phyloP scores from a whole-genome alignment of 1,284 basidiomycete species.

The Cryptococcus floricola region DNA sequence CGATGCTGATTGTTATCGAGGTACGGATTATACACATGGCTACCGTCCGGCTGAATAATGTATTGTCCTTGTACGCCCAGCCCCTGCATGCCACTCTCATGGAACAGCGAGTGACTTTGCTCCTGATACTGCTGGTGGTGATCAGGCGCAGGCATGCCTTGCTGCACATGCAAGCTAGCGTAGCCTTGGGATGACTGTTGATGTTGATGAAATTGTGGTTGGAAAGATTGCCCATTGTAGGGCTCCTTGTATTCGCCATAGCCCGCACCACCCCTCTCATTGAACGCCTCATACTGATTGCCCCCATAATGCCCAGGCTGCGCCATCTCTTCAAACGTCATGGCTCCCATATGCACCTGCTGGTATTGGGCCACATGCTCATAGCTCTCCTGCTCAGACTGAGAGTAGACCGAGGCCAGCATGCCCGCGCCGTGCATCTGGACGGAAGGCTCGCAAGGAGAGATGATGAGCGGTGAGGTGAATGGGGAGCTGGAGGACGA shows the following conservation, averaged over 20 bases:
- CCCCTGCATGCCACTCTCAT: neutral
- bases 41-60: constrained; percentile 18
- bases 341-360: too few species aligned
- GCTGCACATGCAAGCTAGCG: neutral
- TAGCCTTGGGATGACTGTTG: neutral
- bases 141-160: too few species aligned
- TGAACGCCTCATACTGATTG: too few species aligned
- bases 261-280: too few species aligned
- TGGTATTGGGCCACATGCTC: too few species aligned
- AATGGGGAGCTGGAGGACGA: neutral
- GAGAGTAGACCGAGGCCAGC: neutral
- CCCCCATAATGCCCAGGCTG: too few species aligned
- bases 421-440: neutral
- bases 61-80: constrained; percentile 11
- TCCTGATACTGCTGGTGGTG: neutral
- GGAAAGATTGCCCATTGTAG: neutral
- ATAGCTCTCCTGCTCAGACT: neutral
- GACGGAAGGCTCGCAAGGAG: neutral
- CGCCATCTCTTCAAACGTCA: too few species aligned
- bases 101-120: neutral
- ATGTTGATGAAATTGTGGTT: neutral
- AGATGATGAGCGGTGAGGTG: neutral
- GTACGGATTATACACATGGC: constrained; percentile 15
- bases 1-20: neutral
- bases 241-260: too few species aligned